Base-by-base conservation (phyloP, 2,329 filamentous ascomycete genomes). In the Hymenoscyphus fructigenus region DNA sequence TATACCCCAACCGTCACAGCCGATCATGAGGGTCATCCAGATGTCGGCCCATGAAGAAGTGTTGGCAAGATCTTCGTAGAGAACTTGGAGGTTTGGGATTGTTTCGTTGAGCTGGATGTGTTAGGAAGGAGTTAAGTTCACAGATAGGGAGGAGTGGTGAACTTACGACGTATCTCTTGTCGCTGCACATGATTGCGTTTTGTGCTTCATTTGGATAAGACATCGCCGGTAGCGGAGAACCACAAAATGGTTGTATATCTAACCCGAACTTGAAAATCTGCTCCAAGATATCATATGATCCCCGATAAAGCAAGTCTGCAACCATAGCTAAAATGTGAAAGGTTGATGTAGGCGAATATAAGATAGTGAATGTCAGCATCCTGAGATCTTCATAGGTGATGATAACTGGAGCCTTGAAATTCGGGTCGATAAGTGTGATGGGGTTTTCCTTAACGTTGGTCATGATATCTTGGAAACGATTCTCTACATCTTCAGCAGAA, bases 251-350 rank as follows among this genome's bases (percentile, higher is more conserved):
- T 9, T 59, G 29, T 10, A 64, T 50, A 20, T 67, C 65, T 10
- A 44, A 57, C 2, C 38, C 23, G 1, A 26, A 6, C n/a, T 57
- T 34, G 1, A 67, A 47, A 14, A 64, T n/a, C 17, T 17, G 12
- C 17, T 50, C 58, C 2, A 80, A 81, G 0, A 79, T 76, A 1
- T 71, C 64, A 0, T 79, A 79, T 23, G 85, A 76, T 3, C 79
- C 77, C 3, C 67, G 63, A n/a, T 73, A 68, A 7, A 76, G 55
- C 7, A 65, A 26, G 56, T 71, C 68, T 4, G 74, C 58, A 7
- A 72, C 57, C 17, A 55, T 26, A 3, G 75, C 75, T 9, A 74
- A 5, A 5, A 64, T 38, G 1, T 67, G 68, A 61, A 75, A 76
- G 1, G 50, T 47, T 2, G 7, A 3, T 1, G 69, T 67, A 1